phyloP scores from a whole-genome alignment of 768 basidiomycete genomes.

The Pulveroboletus ravenelii region DNA sequence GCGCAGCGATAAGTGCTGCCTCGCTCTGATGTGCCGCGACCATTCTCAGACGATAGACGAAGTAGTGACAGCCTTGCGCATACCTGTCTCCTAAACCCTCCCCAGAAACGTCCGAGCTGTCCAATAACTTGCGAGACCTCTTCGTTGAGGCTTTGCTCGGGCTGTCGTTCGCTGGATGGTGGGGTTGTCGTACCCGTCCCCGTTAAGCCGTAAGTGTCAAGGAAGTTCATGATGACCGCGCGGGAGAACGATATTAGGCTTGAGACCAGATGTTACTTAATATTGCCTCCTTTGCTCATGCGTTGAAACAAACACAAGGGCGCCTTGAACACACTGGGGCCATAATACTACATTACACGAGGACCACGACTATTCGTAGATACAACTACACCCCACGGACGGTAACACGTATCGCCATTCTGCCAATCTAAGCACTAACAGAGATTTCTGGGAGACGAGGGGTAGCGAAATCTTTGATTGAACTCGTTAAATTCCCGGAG shows the following conservation, averaged over 20 bases:
- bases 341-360: neutral
- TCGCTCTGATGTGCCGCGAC: conserved; percentile 50
- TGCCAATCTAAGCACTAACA: conserved; percentile 26
- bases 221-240: conserved; percentile 56
- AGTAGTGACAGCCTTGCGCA: conserved; percentile 17
- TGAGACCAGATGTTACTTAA: neutral
- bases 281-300: neutral
- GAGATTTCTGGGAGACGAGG: conserved; percentile 20
- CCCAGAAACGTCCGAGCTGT: conserved; percentile 86
- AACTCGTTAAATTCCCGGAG: conserved; percentile 11
- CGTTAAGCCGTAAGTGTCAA: conserved; percentile 62
- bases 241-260: too few species aligned
- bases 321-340: neutral
- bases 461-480: conserved; percentile 18
- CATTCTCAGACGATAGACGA: neutral
- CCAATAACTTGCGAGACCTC: conserved; percentile 88
- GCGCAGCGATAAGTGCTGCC: conserved; percentile 59
- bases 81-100: conserved; percentile 86
- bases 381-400: neutral
- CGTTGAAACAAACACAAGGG: neutral
- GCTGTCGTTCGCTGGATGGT: conserved; percentile 34
- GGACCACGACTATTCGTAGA: conserved; percentile 13
- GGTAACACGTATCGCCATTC: neutral
- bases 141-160: conserved; percentile 66
- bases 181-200: conserved; percentile 43